Evolutionary conservation across 345 rosid genomes (phyloP).

Genomic region (Passiflora organensis): DNA sequence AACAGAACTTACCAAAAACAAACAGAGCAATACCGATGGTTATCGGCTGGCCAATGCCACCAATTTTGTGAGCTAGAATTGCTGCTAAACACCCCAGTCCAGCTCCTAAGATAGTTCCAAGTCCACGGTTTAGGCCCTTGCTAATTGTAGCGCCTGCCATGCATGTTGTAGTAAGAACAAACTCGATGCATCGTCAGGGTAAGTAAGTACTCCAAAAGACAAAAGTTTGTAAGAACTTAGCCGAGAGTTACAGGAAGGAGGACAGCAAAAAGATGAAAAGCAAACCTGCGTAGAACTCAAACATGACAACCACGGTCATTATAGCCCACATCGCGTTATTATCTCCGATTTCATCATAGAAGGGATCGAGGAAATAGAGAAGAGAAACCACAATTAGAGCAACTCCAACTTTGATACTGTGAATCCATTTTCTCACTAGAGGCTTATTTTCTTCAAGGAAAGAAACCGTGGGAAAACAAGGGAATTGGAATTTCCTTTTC

Average conservation of each 20-base stretch:
- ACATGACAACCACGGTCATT: conserved; percentile 73
- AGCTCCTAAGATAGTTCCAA: conserved; percentile 61
- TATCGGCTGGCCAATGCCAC: conserved; percentile 42
- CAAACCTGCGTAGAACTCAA: conserved; percentile 68
- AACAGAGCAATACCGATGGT: conserved; percentile 41
- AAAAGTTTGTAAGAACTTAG: too few relatives aligned
- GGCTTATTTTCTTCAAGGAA: conserved; percentile 18
- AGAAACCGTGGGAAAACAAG: neutral
- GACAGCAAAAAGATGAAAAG: neutral
- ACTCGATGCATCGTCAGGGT: neutral
- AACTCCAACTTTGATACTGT: conserved; percentile 56
- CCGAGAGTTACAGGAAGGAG: neutral
- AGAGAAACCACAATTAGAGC: conserved; percentile 61
- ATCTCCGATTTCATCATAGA: conserved; percentile 53
- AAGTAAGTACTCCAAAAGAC: neutral
- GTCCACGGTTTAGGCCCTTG: conserved; percentile 63
- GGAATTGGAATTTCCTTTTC: conserved; percentile 11
- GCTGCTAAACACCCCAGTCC: conserved; percentile 54
- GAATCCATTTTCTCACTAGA: conserved; percentile 35
- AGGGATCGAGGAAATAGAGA: conserved; percentile 48
- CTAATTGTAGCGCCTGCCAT: conserved; percentile 75
- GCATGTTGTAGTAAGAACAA: too few relatives aligned
- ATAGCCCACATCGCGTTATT: conserved; percentile 74
- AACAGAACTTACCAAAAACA: conserved; percentile 37
- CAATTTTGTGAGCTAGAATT: conserved; percentile 35